phyloP scores from a whole-genome alignment of 1,284 basidiomycete genomes.

The Exobasidium cylindrosporum region DNA sequence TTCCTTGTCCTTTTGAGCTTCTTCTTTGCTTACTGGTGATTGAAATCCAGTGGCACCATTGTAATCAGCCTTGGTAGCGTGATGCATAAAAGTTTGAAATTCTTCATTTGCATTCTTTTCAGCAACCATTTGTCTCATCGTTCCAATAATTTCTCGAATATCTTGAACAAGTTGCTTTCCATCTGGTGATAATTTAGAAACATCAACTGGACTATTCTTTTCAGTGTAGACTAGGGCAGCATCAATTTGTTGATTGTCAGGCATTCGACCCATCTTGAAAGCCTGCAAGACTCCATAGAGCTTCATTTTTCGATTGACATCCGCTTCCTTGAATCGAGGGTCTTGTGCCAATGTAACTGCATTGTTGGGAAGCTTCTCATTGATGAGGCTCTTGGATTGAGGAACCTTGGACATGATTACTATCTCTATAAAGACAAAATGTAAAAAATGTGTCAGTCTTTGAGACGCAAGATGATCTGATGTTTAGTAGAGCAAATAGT shows the following conservation, averaged over 20 bases:
- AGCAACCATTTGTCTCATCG: constrained; percentile 34
- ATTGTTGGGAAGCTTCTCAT: constrained; percentile 8
- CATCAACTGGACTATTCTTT: constrained; percentile 39
- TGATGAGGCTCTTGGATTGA: neutral
- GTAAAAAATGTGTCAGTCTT: no score
- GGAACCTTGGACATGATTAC: constrained; percentile 6
- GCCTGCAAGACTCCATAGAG: constrained; percentile 50
- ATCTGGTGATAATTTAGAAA: constrained; percentile 41
- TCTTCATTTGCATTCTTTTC: constrained; percentile 50
- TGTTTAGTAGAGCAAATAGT: no score
- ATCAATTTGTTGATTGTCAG: constrained; percentile 50
- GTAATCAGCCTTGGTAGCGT: constrained; percentile 37
- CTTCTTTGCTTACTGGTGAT: constrained; percentile 29
- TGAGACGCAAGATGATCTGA: no score
- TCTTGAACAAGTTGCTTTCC: constrained; percentile 47
- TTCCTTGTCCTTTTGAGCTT: constrained; percentile 48
- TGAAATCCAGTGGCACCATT: constrained; percentile 31
- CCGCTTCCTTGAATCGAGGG: constrained; percentile 27
- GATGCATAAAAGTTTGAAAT: constrained; percentile 50
- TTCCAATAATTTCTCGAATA: constrained; percentile 31
- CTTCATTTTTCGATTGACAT: constrained; percentile 45
- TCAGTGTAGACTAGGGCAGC: constrained; percentile 29
- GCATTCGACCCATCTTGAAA: constrained; percentile 48
- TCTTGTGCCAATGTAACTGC: constrained; percentile 14
- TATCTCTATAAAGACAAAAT: no score